phyloP scores from a whole-genome alignment of 2,329 filamentous ascomycete genomes.

The Chrysosphaeria jannelii region DNA sequence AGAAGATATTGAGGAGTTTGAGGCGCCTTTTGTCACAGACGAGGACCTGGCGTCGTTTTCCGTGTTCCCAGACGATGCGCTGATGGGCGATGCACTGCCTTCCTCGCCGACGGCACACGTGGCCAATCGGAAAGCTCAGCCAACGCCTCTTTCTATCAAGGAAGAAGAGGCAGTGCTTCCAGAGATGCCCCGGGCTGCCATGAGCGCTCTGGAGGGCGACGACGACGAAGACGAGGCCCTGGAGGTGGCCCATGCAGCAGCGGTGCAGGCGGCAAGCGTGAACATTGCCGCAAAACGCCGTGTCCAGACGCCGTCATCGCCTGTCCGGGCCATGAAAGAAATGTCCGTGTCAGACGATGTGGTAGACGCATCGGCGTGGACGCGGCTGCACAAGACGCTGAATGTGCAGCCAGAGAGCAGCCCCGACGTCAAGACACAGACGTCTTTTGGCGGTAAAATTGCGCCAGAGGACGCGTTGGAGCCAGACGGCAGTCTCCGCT shows the following conservation, averaged over 20 bases:
- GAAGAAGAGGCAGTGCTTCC: conserved; percentile 8
- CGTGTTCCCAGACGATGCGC: too few species aligned
- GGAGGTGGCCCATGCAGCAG: conserved; percentile 54
- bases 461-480: conserved; percentile 67
- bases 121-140: conserved; percentile 35
- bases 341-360: conserved; percentile 14
- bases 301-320: conserved; percentile 27
- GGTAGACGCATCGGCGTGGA: conserved; percentile 68
- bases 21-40: conserved; percentile 20
- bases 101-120: conserved; percentile 69
- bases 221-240: conserved; percentile 61
- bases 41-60: conserved; percentile 17
- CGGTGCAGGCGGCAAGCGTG: conserved; percentile 37
- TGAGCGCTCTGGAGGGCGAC: conserved; percentile 21
- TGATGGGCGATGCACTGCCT: conserved; percentile 58
- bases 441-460: conserved; percentile 45
- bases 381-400: conserved; percentile 54
- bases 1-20: too few species aligned
- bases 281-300: conserved; percentile 64
- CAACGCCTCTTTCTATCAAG: conserved; percentile 2
- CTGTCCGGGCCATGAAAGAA: conserved; percentile 33
- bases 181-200: too few species aligned
- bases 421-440: conserved; percentile 23
- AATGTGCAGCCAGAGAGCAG: conserved; percentile 67
- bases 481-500: conserved; percentile 64